Evolutionary conservation across 768 basidiomycete genomes (phyloP).

Genomic region (Lactifluus hygrophoroides): DNA sequence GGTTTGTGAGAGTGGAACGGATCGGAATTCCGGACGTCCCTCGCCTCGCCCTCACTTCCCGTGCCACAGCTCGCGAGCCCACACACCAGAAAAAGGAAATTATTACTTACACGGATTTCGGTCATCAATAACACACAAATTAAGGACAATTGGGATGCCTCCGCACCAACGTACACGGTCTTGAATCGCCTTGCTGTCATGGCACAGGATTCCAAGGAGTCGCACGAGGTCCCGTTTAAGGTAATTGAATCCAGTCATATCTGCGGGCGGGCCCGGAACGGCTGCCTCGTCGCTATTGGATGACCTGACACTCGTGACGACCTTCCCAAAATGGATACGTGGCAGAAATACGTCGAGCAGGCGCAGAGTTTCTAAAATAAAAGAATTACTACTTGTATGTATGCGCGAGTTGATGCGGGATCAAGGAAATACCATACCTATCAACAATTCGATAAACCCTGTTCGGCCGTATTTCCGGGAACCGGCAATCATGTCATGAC

Average conservation of each 20-base stretch:
- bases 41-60: too few species aligned
- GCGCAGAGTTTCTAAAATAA: slow-evolving; percentile 52
- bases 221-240: slow-evolving; percentile 88
- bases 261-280: slow-evolving; percentile 19
- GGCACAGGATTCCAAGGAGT: slow-evolving; percentile 68
- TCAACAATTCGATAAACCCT: slow-evolving; percentile 22
- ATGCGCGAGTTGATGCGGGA: neutral
- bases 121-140: slow-evolving; percentile 84
- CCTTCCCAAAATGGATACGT: slow-evolving; percentile 71
- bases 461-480: slow-evolving; percentile 3
- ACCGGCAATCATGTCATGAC: slow-evolving; percentile 6
- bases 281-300: neutral
- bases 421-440: slow-evolving; percentile 18
- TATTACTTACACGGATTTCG: slow-evolving; percentile 77
- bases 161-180: slow-evolving; percentile 62
- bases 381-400: neutral
- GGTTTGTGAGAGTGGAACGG: neutral
- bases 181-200: slow-evolving; percentile 57
- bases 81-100: neutral
- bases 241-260: slow-evolving; percentile 62
- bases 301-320: slow-evolving; percentile 31
- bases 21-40: neutral
- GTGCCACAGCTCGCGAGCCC: neutral
- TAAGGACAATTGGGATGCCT: slow-evolving; percentile 78
- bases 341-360: slow-evolving; percentile 78